Evolutionary conservation across 1,284 basidiomycete species (phyloP).

Genomic region (Fomitopsis pinicola): DNA sequence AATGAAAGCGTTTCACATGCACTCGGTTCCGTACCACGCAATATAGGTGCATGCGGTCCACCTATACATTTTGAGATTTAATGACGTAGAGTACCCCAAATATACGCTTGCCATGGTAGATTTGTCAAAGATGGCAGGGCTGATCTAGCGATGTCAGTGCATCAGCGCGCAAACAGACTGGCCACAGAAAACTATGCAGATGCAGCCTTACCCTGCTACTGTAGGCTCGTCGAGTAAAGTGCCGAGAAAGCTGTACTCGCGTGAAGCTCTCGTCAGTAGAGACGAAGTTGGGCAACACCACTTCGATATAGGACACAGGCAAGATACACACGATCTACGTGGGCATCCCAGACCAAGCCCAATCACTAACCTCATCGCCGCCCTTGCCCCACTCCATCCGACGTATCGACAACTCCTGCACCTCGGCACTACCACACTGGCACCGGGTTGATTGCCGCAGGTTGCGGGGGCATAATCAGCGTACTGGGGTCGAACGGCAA

Average conservation of each 20-base stretch:
- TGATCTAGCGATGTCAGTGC: too few relatives aligned
- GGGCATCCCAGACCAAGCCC: slow-evolving; percentile 1
- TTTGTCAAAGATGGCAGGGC: too few relatives aligned
- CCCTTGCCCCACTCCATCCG: not conserved
- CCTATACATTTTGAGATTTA: too few relatives aligned
- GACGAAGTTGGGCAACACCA: slow-evolving; percentile 1
- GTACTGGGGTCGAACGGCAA: slow-evolving; percentile 24
- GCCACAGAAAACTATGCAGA: too few relatives aligned
- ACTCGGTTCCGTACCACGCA: too few relatives aligned
- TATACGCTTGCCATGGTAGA: too few relatives aligned
- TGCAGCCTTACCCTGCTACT: too few relatives aligned
- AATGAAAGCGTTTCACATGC: too few relatives aligned
- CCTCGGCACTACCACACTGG: slow-evolving; percentile 12
- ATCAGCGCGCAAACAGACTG: too few relatives aligned
- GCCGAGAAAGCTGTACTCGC: not conserved
- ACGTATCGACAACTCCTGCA: not conserved
- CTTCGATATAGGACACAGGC: slow-evolving; percentile 2
- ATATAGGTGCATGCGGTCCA: too few relatives aligned
- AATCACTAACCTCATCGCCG: not conserved
- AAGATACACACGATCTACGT: slow-evolving; percentile 7
- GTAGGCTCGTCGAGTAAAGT: too few relatives aligned
- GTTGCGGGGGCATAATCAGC: slow-evolving; percentile 23
- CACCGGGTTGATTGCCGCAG: slow-evolving; percentile 18
- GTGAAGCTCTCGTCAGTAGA: not conserved
- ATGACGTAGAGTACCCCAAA: too few relatives aligned